A percentile compares a stretch with the other conserved stretches of the same genome.
These are phyloP conservation scores for Sporothrix euskadiensis DNA, from an alignment of 2,329 filamentous ascomycete genomes.

Conservation along the genomic window DNA sequence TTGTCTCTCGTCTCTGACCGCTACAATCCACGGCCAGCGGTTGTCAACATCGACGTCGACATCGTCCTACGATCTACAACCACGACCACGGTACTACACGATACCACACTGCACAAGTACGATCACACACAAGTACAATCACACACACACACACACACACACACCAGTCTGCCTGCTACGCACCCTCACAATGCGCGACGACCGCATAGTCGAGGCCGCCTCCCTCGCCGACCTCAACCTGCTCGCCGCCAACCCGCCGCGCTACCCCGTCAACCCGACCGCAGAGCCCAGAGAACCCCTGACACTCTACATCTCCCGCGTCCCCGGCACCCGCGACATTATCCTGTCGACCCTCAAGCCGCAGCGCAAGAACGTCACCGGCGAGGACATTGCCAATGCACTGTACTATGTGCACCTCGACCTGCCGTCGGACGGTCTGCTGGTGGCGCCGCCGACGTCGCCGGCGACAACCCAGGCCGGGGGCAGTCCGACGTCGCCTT, in stretches of 20 bases:
- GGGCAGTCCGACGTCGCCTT: slow-evolving; percentile 29
- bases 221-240: slow-evolving; percentile 78
- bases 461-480: slow-evolving; percentile 41
- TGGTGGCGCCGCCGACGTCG: slow-evolving; percentile 36
- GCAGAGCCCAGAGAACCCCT: slow-evolving; percentile 69
- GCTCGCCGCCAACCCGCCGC: slow-evolving; percentile 82
- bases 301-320: slow-evolving; percentile 86
- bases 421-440: slow-evolving; percentile 56
- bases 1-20: not conserved
- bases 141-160: not conserved
- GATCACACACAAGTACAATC: no score
- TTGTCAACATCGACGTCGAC: not conserved
- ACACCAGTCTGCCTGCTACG: not conserved
- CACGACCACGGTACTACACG: not conserved
- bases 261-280: slow-evolving; percentile 76
- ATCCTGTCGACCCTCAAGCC: slow-evolving; percentile 92
- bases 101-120: not conserved
- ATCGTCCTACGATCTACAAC: not conserved
- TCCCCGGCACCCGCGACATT: slow-evolving; percentile 89
- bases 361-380: slow-evolving; percentile 81
- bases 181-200: not conserved
- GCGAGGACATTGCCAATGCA: slow-evolving; percentile 80
- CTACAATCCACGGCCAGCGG: not conserved
- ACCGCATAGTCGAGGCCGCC: slow-evolving; percentile 67
- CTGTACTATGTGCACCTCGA: slow-evolving; percentile 90